Conservation (phyloP, 2,329 filamentous ascomycete species). For the Penicillium occitanis region DNA sequence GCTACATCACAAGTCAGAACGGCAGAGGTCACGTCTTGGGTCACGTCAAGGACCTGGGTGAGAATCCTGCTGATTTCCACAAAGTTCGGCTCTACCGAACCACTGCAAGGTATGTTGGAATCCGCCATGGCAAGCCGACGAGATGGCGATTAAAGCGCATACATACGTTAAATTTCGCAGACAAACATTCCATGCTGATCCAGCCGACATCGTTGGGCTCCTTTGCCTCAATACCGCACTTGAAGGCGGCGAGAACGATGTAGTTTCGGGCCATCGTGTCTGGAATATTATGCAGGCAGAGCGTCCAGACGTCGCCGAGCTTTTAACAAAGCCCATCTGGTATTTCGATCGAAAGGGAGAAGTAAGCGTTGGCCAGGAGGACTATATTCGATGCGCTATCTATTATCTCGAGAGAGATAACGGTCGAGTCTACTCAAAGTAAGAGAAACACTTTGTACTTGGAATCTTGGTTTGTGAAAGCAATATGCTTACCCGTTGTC, state of each 20-base stretch:
- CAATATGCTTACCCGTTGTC: background rate
- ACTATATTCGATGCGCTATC: background rate
- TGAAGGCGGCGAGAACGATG: background rate
- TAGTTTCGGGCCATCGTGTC: background rate
- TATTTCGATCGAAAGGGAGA: background rate
- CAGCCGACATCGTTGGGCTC: background rate
- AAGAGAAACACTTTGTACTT: background rate
- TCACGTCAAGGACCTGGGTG: constrained; percentile 85
- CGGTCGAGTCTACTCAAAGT: background rate
- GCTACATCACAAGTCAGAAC: constrained; percentile 87
- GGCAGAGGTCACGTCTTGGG: constrained; percentile 80
- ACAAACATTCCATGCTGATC: background rate
- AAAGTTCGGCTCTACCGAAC: constrained; percentile 88
- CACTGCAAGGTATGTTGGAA: constrained; percentile 59
- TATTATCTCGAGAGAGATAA: background rate
- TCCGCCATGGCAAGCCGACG: background rate
- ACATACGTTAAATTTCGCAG: background rate
- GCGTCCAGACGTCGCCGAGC: background rate
- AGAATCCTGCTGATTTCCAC: constrained; percentile 77
- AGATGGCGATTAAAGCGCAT: background rate
- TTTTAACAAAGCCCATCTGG: background rate
- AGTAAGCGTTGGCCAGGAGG: background rate
- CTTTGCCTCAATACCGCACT: background rate
- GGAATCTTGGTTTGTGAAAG: background rate
- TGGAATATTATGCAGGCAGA: background rate